Evolutionary conservation across 2,329 filamentous ascomycete genomes (phyloP).

Genomic region (Tolypocladium cylindrosporum): DNA sequence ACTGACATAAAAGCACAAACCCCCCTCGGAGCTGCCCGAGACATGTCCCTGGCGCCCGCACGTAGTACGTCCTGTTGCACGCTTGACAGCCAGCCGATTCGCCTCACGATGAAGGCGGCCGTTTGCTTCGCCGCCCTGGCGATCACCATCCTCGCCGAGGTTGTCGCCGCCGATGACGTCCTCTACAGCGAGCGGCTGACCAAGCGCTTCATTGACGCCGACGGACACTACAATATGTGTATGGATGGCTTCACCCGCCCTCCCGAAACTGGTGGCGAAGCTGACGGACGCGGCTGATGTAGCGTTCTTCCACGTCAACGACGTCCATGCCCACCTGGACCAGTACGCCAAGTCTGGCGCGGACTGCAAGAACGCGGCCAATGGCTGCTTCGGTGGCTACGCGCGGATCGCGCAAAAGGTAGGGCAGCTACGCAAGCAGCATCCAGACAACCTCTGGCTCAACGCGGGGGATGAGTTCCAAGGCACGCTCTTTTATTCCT

Average conservation of each 20-base stretch:
- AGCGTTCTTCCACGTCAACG: conserved; percentile 61
- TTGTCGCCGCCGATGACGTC: not conserved
- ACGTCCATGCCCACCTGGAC: conserved; percentile 58
- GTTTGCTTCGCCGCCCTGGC: not conserved
- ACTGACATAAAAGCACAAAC: not conserved
- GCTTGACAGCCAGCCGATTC: not conserved
- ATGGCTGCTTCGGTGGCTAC: conserved; percentile 56
- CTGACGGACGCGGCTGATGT: not conserved
- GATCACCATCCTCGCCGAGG: not conserved
- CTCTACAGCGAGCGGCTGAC: not conserved
- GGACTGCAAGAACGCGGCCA: conserved; percentile 45
- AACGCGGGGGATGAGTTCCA: conserved; percentile 63
- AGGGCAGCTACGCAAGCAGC: conserved; percentile 42
- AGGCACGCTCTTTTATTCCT: conserved; percentile 57
- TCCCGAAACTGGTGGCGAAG: not conserved
- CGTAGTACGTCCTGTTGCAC: not conserved
- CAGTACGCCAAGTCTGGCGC: conserved; percentile 51
- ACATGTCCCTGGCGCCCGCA: not conserved
- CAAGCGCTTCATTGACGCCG: not conserved
- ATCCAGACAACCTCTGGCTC: conserved; percentile 52
- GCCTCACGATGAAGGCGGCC: not conserved
- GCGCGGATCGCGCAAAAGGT: conserved; percentile 52
- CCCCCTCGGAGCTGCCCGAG: not conserved
- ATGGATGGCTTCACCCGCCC: not conserved
- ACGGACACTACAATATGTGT: not conserved